Evolutionary conservation across 2,329 filamentous ascomycete genomes (phyloP).

Genomic region (Arthrinium puccinioides): DNA sequence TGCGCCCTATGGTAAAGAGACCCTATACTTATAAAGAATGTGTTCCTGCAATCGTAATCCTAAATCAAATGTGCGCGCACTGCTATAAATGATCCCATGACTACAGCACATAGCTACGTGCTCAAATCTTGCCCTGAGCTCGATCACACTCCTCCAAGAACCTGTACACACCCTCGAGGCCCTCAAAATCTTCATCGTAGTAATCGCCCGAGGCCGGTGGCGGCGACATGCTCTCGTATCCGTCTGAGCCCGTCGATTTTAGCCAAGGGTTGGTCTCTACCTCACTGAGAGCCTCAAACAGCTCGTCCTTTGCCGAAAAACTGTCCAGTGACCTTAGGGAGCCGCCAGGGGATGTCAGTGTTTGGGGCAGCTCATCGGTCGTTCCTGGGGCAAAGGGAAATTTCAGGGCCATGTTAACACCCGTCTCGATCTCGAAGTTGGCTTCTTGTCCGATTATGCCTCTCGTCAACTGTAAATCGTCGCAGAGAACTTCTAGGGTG

Average conservation of each 20-base stretch:
- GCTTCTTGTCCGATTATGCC: constrained; percentile 72
- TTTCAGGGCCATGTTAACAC: constrained; percentile 65
- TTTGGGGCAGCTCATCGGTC: constrained; percentile 15
- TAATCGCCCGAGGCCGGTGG: constrained; percentile 35
- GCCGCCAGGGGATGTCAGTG: constrained; percentile 38
- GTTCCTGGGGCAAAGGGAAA: constrained; percentile 75
- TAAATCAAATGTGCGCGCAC: too few relatives aligned
- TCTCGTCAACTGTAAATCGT: constrained; percentile 76
- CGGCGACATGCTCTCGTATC: constrained; percentile 44
- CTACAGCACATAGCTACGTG: too few relatives aligned
- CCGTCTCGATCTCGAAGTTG: constrained; percentile 61
- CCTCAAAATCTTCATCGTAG: constrained; percentile 43
- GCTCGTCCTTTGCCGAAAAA: constrained; percentile 24
- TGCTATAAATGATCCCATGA: too few relatives aligned
- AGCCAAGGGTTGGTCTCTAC: constrained; percentile 41
- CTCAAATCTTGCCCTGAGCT: constrained; percentile 14
- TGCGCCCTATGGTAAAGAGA: too few relatives aligned
- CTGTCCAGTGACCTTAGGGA: constrained; percentile 35
- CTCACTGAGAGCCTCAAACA: constrained; percentile 30
- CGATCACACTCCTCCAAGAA: constrained; percentile 53
- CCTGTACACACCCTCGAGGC: constrained; percentile 49
- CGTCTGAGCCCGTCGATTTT: constrained; percentile 33
- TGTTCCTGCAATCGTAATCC: too few relatives aligned
- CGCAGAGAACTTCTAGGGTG: constrained; percentile 75
- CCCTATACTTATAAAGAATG: too few relatives aligned